Base-by-base conservation (phyloP, 2,329 filamentous ascomycete genomes). In the Ophiocordyceps unilateralis region DNA sequence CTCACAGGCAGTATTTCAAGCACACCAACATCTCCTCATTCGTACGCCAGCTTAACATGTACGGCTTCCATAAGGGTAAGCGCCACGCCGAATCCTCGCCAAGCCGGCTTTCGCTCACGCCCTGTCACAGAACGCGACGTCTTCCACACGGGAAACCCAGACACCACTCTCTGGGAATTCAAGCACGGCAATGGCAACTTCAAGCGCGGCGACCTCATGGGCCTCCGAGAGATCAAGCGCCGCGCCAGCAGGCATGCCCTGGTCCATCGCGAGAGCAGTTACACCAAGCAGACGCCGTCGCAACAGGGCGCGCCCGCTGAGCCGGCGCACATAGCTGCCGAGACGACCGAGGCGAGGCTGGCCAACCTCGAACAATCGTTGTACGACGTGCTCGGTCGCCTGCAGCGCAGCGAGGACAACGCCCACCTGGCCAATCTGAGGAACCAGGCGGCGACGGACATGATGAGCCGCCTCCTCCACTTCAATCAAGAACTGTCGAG, bases 11-110 rank as follows among this genome's bases (percentile, higher is more conserved):
- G 76, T 98, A 98, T 59, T 98, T 98, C 62, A 98, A 98, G 57
- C 91, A 98, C 60, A 98, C 89, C 52, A 98, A 98, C 57, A 94
- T 96, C 47, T 96, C 91, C 11, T 96, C 91, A 1, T 98, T 98
- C 60, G 91, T 98, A 41, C 78, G 91, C 41, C 91, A 98, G 64
- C 66, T 98, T 41, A 98, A 98, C 59, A 98, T 98, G 91, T 98
- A 98, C 54, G 91, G 91, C 7, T 98, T 98, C 62, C 91, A 98
- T 60, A 98, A 98, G 83, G 88, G 88, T 93, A 52, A 40, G 58
- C 54, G 7, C 10, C 9, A 9, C 9, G 12, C 28, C n/a, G 21
- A 15, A 20, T 24, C 6, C 36, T 28, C 34, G 15, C 30, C 21
- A 2, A 9, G 4, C 14, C n/a, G 23, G n/a, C 41, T 28, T 24